phyloP scores from a whole-genome alignment of 176 grass and related monocot genomes.

The Secale cereale region DNA sequence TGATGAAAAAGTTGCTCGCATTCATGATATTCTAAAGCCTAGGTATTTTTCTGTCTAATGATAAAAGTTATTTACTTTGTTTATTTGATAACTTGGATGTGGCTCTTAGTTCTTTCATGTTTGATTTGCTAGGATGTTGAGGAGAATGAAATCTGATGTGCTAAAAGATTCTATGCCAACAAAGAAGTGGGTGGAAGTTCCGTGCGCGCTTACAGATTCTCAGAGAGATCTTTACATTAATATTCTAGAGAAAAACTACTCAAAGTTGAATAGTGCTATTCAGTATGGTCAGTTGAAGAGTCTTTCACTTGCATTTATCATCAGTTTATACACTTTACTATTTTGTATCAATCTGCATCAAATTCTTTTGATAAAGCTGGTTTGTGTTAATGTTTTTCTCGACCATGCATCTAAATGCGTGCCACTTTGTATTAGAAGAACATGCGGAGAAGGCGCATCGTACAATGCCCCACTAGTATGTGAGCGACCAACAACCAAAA shows the following conservation, averaged over 20 bases:
- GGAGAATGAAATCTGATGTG: conserved; percentile 62
- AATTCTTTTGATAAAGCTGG: neutral
- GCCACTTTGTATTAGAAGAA: neutral
- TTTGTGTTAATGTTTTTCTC: neutral
- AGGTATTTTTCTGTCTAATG: conserved; percentile 28
- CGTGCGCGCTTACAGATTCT: conserved; percentile 53
- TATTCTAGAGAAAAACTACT: conserved; percentile 74
- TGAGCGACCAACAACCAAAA: neutral
- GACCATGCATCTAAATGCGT: neutral
- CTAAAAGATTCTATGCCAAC: conserved; percentile 54
- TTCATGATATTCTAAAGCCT: conserved; percentile 68
- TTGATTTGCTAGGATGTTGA: conserved; percentile 58
- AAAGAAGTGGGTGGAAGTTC: conserved; percentile 83
- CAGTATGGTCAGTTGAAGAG: conserved; percentile 33
- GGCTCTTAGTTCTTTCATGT: conserved; percentile 31
- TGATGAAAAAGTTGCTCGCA: conserved; percentile 45
- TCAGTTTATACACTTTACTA: neutral
- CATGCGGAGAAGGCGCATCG: neutral
- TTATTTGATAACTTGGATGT: neutral
- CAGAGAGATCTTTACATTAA: conserved; percentile 72
- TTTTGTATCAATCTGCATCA: neutral
- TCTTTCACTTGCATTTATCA: neutral
- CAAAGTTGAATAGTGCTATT: conserved; percentile 54
- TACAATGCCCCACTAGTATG: neutral
- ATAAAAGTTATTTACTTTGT: neutral